Evolutionary conservation across 768 basidiomycete species (phyloP).

Genomic region (Boletellus sp.): DNA sequence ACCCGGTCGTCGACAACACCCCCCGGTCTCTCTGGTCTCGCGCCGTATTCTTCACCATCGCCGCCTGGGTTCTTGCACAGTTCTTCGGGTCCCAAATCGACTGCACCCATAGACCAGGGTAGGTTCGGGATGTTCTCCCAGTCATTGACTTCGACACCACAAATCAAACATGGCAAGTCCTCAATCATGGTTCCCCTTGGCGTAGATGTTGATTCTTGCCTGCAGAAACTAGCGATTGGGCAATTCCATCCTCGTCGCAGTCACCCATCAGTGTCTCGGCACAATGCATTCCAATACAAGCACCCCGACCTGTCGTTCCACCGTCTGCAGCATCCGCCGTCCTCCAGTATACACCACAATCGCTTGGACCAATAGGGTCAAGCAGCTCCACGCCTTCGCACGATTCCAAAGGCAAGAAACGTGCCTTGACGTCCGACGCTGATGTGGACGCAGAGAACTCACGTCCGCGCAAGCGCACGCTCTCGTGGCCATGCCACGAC

Average conservation of each 20-base stretch:
- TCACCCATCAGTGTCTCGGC: constrained; percentile 15
- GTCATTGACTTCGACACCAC: constrained; percentile 19
- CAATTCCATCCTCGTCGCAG: constrained; percentile 13
- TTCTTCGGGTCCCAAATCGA: constrained; percentile 24
- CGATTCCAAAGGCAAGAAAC: constrained; percentile 37
- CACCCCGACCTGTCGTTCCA: constrained; percentile 26
- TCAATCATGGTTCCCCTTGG: not conserved
- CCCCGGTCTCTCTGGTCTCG: constrained; percentile 30
- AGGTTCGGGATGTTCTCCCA: constrained; percentile 18
- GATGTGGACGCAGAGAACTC: constrained; percentile 24
- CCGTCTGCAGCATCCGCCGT: constrained; percentile 34
- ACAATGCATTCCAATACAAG: constrained; percentile 26
- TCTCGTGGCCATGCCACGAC: constrained; percentile 48
- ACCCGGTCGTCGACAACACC: constrained; percentile 33
- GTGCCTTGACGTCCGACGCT: constrained; percentile 29
- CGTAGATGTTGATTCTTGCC: not conserved
- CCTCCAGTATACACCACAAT: constrained; percentile 25
- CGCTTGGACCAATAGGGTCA: constrained; percentile 14
- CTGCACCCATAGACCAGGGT: constrained; percentile 15
- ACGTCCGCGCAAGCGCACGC: constrained; percentile 34
- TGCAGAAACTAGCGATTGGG: constrained; percentile 27
- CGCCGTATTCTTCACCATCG: constrained; percentile 33
- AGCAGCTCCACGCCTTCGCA: constrained; percentile 26
- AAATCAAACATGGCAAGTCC: constrained; percentile 29
- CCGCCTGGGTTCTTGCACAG: constrained; percentile 34